Evolutionary conservation across 768 basidiomycete genomes (phyloP), one percentile per base, ranked within the genome.

Genomic region (Rhizopogon salebrosus): DNA sequence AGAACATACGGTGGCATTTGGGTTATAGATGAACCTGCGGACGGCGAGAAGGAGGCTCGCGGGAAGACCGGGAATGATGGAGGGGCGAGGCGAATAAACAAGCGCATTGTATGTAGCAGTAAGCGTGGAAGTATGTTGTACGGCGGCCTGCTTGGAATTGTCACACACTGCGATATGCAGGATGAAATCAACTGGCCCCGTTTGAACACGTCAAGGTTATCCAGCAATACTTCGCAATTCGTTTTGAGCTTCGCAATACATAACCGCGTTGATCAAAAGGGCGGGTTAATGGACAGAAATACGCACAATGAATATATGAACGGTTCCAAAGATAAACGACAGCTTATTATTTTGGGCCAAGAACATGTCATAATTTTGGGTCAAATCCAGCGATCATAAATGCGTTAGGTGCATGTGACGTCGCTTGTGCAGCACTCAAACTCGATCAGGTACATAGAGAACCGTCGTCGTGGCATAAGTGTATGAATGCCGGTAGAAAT

Each of bases 331-430:
- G 26, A 45, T 31, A 52, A 34, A 46, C 29, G 14, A 34, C 35
- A 63, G 63, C 50, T n/a, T 57, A 65, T 65, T 67, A 67, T 67
- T 69, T 69, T 67, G 65, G 66, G 65, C 50, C 31, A 34, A 34
- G 31, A 34, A 34, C 7, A 55, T 55, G 42, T 48, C 57, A 62
- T 68, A 66, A 60, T 50, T 54, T 58, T 64, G 57, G 56, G 54
- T 60, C 51, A 43, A 52, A 51, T 41, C 10, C 41, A 57, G 50
- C 43, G 52, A 62, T 62, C 51, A 48, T 42, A 42, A 42, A 23
- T 27, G 26, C 27, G 42, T 3, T 29, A 11, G 29, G 27, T 4
- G 23, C 2, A 6, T 20, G 43, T 53, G 64, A 58, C 62, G 52
- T 68, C 60, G 64, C 60, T 60, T 68, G 52, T 26, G 34, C 9